Conservation (phyloP, 1,284 basidiomycete species). For the Exobasidium rhododendri region DNA sequence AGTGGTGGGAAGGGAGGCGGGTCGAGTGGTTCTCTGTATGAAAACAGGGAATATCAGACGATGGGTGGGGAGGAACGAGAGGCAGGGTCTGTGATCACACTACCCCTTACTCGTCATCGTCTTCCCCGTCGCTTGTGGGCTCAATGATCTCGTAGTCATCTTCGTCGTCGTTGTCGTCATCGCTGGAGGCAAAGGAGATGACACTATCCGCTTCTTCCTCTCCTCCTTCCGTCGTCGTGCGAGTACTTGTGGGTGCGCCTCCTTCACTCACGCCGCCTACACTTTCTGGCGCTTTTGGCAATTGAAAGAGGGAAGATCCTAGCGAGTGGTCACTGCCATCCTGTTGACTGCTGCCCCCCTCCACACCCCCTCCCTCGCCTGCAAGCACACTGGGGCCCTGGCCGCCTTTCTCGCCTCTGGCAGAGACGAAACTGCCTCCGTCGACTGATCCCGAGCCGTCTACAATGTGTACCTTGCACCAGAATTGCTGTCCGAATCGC, state of each 20-base stretch:
- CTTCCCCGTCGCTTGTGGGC: not conserved
- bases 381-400: too few relatives aligned
- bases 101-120: not conserved
- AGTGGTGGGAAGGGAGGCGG: too few relatives aligned
- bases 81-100: too few relatives aligned
- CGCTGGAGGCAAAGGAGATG: not conserved
- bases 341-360: not conserved
- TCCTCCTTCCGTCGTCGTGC: not conserved
- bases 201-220: not conserved
- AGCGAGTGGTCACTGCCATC: not conserved
- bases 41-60: too few relatives aligned
- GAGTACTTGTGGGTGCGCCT: not conserved
- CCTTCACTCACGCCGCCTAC: not conserved
- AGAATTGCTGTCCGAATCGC: not conserved
- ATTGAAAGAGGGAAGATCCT: not conserved
- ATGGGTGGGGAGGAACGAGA: too few relatives aligned
- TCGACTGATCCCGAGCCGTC: not conserved
- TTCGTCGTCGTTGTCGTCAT: not conserved
- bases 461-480: not conserved
- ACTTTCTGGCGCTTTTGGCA: not conserved
- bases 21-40: too few relatives aligned
- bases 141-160: constrained; percentile 6
- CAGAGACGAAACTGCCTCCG: not conserved
- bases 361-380: too few relatives aligned
- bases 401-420: not conserved